phyloP scores from a whole-genome alignment of 805 yeast species.

The Wickerhamiella siamensis region DNA sequence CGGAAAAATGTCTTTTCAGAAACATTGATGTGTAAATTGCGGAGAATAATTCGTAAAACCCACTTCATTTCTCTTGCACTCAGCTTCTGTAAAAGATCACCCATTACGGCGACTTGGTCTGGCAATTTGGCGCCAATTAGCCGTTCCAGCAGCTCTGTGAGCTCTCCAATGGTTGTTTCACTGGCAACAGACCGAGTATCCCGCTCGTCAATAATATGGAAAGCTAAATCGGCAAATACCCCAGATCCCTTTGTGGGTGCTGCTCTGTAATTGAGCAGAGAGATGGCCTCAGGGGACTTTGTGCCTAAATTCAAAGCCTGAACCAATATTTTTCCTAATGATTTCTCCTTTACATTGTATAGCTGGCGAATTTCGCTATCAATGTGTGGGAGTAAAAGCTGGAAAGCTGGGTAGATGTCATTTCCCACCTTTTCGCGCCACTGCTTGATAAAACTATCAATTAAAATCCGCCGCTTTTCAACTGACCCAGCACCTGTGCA shows the following conservation, averaged over 20 bases:
- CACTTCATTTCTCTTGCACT: constrained; percentile 50
- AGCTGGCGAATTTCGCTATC: constrained; percentile 37
- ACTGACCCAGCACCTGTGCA: constrained; percentile 10
- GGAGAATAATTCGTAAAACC: constrained; percentile 52
- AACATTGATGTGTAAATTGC: constrained; percentile 33
- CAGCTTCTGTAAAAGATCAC: constrained; percentile 38
- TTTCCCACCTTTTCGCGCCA: constrained; percentile 45
- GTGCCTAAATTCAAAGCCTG: constrained; percentile 42
- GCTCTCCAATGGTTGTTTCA: constrained; percentile 30
- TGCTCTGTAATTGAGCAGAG: constrained; percentile 38
- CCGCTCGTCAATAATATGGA: constrained; percentile 37
- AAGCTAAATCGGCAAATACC: constrained; percentile 35
- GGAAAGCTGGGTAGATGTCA: constrained; percentile 53
- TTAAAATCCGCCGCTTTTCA: constrained; percentile 13
- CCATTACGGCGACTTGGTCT: constrained; percentile 33
- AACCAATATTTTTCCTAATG: constrained; percentile 38
- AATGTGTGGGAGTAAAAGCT: constrained; percentile 44
- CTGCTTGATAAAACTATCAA: constrained; percentile 30
- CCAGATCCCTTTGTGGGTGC: constrained; percentile 30
- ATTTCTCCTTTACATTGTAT: constrained; percentile 50
- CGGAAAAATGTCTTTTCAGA: constrained; percentile 44
- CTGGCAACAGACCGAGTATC: constrained; percentile 29
- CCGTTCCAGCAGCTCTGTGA: constrained; percentile 34
- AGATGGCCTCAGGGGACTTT: constrained; percentile 44
- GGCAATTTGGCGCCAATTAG: constrained; percentile 27